Base-by-base conservation (phyloP, 2,329 filamentous ascomycete species). In the Coniochaeta pulveracea region DNA sequence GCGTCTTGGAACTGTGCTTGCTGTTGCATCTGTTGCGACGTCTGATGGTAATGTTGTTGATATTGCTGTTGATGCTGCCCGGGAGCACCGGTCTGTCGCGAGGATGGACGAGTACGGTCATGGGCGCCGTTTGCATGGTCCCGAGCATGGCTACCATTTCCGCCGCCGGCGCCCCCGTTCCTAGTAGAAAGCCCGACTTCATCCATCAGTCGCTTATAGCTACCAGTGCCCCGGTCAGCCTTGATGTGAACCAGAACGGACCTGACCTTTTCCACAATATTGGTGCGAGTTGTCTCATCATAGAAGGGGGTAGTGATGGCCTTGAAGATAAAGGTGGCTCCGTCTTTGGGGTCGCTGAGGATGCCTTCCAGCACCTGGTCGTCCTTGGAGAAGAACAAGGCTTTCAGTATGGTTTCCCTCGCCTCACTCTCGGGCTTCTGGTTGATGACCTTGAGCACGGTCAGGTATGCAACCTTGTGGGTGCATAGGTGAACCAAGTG, bases 181-280 rank as follows among this genome's bases (percentile, higher is more conserved):
- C 76, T 63, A 18, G 76, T 80, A 5, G 89, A 93, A 23, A 98
- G 63, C 39, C 89, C 88, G 45, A 98, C 91, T 54, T 98, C 91
- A 49, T 98, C 91, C 91, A 98, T 98, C 39, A 98, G 63, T 34
- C 91, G 81, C 69, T 96, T 98, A 64, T 98, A 98, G 34, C 91
- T 91, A 60, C 18, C 19, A 10, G 96, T 91, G 40, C 80, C 82
- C 11, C 91, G 85, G 49, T 93, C 85, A 5, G 86, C 89, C 63
- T 95, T 95, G 57, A 96, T 80, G 48, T 82, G 81, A 21, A 89
- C 61, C 21, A 98, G 69, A 24, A 96, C 86, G 47, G 77, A 85
- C 50, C 89, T 85, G 33, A 98, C 85, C 37, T 86, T 95, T 49
- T 94, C 85, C 5, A 94, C 76, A 15, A 95, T 86, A 47, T 95